phyloP scores from a whole-genome alignment of 2,329 filamentous ascomycete genomes.

The Colletotrichum tanaceti region DNA sequence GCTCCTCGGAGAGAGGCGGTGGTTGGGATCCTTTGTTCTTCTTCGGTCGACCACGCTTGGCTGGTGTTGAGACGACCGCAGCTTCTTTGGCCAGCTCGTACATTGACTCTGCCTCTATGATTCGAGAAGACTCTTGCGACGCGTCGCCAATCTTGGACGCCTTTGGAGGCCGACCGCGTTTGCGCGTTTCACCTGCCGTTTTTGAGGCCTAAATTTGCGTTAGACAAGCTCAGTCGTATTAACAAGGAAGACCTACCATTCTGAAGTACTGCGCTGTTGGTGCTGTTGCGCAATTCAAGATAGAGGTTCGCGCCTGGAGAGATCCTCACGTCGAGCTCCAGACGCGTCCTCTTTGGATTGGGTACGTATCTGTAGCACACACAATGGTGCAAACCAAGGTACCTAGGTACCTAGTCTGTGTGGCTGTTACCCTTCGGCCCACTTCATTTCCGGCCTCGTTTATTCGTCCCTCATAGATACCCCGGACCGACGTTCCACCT shows the following conservation, averaged over 20 bases:
- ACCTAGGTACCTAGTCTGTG: too few species aligned
- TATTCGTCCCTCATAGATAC: too few species aligned
- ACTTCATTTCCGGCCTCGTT: too few species aligned
- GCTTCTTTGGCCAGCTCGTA: conserved; percentile 31
- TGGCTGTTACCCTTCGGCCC: too few species aligned
- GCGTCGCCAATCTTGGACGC: conserved; percentile 50
- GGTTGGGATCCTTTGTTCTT: conserved; percentile 19
- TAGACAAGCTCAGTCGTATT: neutral
- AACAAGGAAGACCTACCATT: conserved; percentile 23
- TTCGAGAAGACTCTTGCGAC: conserved; percentile 45
- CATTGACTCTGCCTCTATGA: conserved; percentile 36
- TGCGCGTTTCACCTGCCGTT: conserved; percentile 53
- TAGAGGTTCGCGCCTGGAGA: neutral
- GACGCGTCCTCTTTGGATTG: conserved; percentile 21
- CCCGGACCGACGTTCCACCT: conserved; percentile 34
- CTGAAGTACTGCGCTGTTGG: neutral
- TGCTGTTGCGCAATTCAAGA: conserved; percentile 7
- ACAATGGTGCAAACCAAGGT: too few species aligned
- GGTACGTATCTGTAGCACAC: conserved; percentile 15
- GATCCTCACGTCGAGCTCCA: conserved; percentile 12
- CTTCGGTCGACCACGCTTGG: conserved; percentile 46
- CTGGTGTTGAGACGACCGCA: conserved; percentile 43
- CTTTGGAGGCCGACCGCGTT: conserved; percentile 57
- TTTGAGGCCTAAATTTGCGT: conserved; percentile 31
- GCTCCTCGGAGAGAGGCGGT: conserved; percentile 2